Base-by-base conservation (phyloP, 805 yeast genomes). In the Nematodospora valgi region DNA sequence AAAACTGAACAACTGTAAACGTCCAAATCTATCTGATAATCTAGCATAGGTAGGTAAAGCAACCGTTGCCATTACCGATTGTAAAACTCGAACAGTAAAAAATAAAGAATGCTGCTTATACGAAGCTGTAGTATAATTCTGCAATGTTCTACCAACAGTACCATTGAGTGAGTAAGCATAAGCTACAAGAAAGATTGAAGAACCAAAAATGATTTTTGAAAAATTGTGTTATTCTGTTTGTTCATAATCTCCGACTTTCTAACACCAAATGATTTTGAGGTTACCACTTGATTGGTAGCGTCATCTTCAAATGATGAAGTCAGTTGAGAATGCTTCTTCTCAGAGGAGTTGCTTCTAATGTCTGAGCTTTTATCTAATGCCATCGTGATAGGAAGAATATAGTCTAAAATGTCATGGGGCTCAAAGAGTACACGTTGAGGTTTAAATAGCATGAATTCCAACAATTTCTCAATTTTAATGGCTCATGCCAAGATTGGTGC, bases 11-110 rank as follows among this genome's bases (percentile, higher is more conserved):
- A 78, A 55, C 46, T 72, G 75, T 19, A 75, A 44, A 49, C 87
- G 72, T 8, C 87, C 87, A 48, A 78, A 78, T n/a, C 70, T 63
- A 51, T 81, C 85, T 5, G 82, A 70, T 23, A 80, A 56, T 43
- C 84, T 62, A 8, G 86, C 86, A 40, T 68, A 77, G 4, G 74
- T 64, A 3, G 82, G 77, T 49, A 76, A 82, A 3, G 82, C 68
- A n/a, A 81, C 85, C 13, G 84, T 83, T 27, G 76, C 81, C 35
- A 78, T 69, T 25, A 80, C 83, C 19, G 72, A 59, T 37, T 68
- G 64, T 40, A 80, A 68, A 19, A 78, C 80, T 41, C 71, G 68
- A 38, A 81, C 70, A 3, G 86, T 74, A 5, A 86, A 67, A 27
- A 70, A 52, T 35, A 76, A 58, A 6, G 86, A 72, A 49, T 79